phyloP scores from a whole-genome alignment of 345 rosid species.

The Abelmoschus esculentus region DNA sequence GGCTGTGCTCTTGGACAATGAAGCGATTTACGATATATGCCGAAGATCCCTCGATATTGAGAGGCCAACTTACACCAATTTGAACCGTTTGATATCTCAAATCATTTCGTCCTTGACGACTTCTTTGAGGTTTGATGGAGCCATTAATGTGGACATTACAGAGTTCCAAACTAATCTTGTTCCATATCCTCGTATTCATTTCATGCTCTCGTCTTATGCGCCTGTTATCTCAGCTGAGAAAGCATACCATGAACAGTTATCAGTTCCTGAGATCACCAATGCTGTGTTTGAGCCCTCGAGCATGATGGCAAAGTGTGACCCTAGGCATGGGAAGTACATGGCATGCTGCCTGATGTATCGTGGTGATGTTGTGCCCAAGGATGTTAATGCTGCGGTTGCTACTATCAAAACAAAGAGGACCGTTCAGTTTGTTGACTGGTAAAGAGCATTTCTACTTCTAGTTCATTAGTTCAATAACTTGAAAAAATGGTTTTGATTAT shows the following conservation, averaged over 20 bases:
- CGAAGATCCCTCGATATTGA: slow-evolving; percentile 65
- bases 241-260: slow-evolving; percentile 73
- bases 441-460: background rate
- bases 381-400: slow-evolving; percentile 65
- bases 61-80: slow-evolving; percentile 67
- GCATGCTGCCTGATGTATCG: slow-evolving; percentile 82
- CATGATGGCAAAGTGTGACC: slow-evolving; percentile 90
- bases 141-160: slow-evolving; percentile 70
- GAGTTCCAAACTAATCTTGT: slow-evolving; percentile 80
- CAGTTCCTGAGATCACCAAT: slow-evolving; percentile 68
- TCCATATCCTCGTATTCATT: slow-evolving; percentile 79
- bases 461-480: background rate
- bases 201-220: slow-evolving; percentile 84
- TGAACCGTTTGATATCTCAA: slow-evolving; percentile 72
- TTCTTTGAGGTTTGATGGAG: slow-evolving; percentile 76
- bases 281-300: slow-evolving; percentile 71
- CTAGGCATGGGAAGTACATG: slow-evolving; percentile 83
- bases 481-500: slow-evolving; percentile 10
- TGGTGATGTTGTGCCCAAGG: slow-evolving; percentile 82
- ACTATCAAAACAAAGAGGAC: slow-evolving; percentile 69
- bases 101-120: slow-evolving; percentile 69
- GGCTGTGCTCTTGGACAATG: slow-evolving; percentile 66
- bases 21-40: slow-evolving; percentile 79
- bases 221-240: slow-evolving; percentile 71
- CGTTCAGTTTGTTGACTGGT: slow-evolving; percentile 79